Conservation (phyloP, 78 protist genomes). For the Dictyostelium firmibasis region DNA sequence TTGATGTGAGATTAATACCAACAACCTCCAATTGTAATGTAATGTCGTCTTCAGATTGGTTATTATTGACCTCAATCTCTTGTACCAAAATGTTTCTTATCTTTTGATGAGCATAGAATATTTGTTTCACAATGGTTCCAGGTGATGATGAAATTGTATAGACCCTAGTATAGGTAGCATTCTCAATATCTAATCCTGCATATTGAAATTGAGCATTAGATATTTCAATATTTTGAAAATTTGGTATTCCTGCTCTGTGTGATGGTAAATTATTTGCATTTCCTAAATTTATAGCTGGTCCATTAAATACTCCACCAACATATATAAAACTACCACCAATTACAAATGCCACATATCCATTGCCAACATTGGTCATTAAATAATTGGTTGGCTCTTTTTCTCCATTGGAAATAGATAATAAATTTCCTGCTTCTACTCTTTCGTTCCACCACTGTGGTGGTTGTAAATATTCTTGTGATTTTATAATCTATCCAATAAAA, state of each 20-base stretch:
- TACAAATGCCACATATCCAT: slow-evolving; percentile 46
- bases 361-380: slow-evolving; percentile 70
- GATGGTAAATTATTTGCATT: slow-evolving; percentile 2
- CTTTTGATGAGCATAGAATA: slow-evolving; percentile 36
- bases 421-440: slow-evolving; percentile 17
- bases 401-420: not conserved
- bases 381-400: not conserved
- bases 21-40: not conserved
- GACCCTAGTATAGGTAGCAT: slow-evolving; percentile 60
- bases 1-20: not conserved
- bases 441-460: slow-evolving; percentile 65
- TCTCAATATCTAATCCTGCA: slow-evolving; percentile 64
- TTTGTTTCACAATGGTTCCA: not conserved
- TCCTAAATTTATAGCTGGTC: not conserved
- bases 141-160: not conserved
- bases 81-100: slow-evolving; percentile 29
- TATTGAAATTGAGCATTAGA: not conserved
- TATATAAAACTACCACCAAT: slow-evolving; percentile 36
- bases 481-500: not conserved
- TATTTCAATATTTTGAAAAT: slow-evolving; percentile 15
- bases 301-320: slow-evolving; percentile 58
- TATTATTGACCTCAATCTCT: slow-evolving; percentile 57
- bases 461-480: not conserved
- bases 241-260: slow-evolving; percentile 61
- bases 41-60: not conserved